phyloP scores from a whole-genome alignment of 2,329 filamentous ascomycete genomes.

The Talaromyces atroroseus region DNA sequence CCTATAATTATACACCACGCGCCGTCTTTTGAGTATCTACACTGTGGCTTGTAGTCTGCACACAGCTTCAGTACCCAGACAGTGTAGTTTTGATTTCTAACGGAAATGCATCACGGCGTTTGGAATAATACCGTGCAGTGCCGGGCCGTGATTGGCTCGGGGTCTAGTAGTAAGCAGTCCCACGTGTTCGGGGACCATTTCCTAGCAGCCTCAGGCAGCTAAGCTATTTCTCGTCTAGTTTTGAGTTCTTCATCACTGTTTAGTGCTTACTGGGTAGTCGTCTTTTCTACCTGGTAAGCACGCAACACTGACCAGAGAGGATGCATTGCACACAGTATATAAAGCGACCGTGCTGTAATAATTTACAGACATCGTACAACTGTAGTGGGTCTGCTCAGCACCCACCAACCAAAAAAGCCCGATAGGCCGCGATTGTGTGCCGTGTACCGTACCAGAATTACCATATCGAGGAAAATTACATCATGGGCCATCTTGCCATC shows the following conservation, averaged over 20 bases:
- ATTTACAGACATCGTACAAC: not conserved
- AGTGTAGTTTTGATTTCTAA: no score
- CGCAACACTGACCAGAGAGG: no score
- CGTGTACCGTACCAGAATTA: not conserved
- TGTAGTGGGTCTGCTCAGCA: not conserved
- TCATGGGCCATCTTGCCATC: not conserved
- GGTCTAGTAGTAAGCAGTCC: not conserved
- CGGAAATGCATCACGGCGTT: no score
- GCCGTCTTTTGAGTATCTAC: no score
- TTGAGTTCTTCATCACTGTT: no score
- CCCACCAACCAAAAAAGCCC: not conserved
- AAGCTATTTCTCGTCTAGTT: no score
- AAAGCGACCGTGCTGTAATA: not conserved
- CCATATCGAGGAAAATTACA: not conserved
- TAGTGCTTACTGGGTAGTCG: no score
- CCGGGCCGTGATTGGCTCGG: conserved; percentile 8
- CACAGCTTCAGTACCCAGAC: no score
- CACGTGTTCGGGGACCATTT: conserved; percentile 11
- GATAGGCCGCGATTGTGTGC: not conserved
- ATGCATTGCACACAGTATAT: no score
- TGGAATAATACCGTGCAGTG: not conserved
- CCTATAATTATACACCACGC: no score
- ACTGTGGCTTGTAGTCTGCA: no score
- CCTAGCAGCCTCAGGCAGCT: not conserved
- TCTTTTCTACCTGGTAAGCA: no score